Evolutionary conservation across 2,329 filamentous ascomycete species (phyloP).

Genomic region (Fonsecaea pedrosoi): DNA sequence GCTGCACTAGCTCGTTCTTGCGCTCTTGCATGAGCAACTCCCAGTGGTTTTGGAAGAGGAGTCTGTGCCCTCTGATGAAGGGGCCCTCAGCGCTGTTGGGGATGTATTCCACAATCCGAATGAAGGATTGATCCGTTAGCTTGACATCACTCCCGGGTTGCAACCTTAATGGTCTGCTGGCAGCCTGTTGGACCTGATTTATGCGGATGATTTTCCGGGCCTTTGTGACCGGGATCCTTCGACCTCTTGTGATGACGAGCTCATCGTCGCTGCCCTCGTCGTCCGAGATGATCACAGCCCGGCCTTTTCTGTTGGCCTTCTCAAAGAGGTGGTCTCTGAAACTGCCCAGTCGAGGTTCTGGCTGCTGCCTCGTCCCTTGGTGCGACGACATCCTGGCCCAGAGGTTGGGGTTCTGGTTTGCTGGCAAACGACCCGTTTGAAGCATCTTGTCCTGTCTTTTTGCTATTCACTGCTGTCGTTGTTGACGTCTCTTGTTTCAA

Average conservation of each 20-base stretch:
- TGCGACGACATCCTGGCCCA: neutral
- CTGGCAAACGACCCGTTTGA: neutral
- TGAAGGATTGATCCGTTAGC: conserved; percentile 48
- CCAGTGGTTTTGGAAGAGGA: conserved; percentile 45
- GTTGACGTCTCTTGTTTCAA: neutral
- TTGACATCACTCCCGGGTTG: conserved; percentile 42
- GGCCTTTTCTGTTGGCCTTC: neutral
- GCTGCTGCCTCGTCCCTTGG: neutral
- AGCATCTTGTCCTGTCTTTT: neutral
- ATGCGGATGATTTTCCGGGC: neutral
- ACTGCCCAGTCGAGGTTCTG: too few relatives aligned
- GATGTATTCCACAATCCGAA: conserved; percentile 50
- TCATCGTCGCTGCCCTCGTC: conserved; percentile 3
- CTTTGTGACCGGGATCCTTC: neutral
- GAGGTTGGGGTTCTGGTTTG: neutral
- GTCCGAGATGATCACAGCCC: neutral
- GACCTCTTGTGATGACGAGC: neutral
- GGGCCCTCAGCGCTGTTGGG: conserved; percentile 39
- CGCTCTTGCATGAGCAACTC: conserved; percentile 46
- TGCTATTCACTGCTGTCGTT: neutral
- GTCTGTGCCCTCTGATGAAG: conserved; percentile 49
- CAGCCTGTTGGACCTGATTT: neutral
- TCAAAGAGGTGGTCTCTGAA: neutral
- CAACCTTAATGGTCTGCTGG: conserved; percentile 46
- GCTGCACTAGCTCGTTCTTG: conserved; percentile 56